Base-by-base conservation (phyloP, 139 green algal species). In the Chlamydomonas sphaeroides region DNA sequence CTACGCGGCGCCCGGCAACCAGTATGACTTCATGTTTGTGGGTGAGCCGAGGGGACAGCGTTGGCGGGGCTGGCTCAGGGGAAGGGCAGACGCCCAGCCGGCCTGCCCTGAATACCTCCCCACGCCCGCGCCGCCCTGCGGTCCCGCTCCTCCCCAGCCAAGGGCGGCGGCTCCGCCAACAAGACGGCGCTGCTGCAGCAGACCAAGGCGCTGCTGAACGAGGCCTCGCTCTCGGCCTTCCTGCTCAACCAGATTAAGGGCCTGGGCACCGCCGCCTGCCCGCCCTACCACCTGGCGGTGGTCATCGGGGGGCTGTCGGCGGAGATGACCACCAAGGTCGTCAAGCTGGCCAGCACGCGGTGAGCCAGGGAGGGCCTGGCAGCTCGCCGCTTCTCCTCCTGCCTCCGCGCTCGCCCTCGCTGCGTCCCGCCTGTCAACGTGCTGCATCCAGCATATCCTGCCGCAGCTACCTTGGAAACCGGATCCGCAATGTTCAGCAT, bases 141-240 rank as follows among this genome's bases (percentile, higher is more conserved):
- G 3, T 32, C n/a, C 41, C 28, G 4, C 67, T 38, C 26, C 35
- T 33, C 70, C 49, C 51, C 57, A 80, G 77, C 77, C 77, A 73
- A 84, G 65, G 87, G 87, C 38, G 87, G 87, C 28, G 87, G 87
- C 57, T 75, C 39, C 36, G 87, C 87, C 68, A 90, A 90, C 83
- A 90, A 90, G 83, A 86, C 87, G 20, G 53, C 30, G 17, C 74
- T 90, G 10, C 85, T 72, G 66, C 87, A 90, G 83, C 72, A 87
- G 67, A 90, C 87, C 83, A 90, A 90, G 79, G 83, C 83, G 45
- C 63, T 90, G 57, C 79, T 90, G 5, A 90, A 90, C 74, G 53
- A 70, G 57, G 56, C 65, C 26, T 39, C 71, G 26, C 72, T 89
- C 26, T 41, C 41, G 28, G 68, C 78, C 49, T 89, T 89, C 79